These are phyloP conservation scores for Fraxinus floribunda DNA, from an alignment of 305 asterid species.

Conservation along the genomic window DNA sequence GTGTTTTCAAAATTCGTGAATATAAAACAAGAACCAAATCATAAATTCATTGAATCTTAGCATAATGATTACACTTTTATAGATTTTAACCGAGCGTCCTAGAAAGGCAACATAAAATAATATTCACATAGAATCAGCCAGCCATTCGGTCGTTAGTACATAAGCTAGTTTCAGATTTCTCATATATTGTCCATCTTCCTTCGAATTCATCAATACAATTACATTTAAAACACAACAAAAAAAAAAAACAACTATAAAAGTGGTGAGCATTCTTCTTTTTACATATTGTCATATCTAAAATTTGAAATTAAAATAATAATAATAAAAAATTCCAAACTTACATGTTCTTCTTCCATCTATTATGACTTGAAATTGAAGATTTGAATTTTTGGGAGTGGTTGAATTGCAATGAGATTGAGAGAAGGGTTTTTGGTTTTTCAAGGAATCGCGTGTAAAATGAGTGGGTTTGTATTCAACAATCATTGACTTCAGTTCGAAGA, in stretches of 20 bases:
- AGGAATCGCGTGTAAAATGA: background rate
- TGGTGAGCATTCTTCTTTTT: no score
- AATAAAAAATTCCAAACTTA: no score
- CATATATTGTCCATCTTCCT: background rate
- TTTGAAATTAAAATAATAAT: no score
- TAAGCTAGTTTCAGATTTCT: no score
- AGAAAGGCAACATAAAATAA: no score
- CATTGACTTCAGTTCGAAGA: background rate
- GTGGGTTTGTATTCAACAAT: background rate
- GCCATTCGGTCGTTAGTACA: no score
- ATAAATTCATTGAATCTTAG: background rate
- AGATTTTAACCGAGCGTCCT: no score
- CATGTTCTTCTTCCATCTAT: no score
- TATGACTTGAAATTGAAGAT: no score
- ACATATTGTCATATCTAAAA: no score
- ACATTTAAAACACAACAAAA: background rate
- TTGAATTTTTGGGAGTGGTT: background rate
- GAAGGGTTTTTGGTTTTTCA: background rate
- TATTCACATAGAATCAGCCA: no score
- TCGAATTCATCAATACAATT: background rate
- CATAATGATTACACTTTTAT: background rate
- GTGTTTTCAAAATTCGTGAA: background rate
- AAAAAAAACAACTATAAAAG: no score
- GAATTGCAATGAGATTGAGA: background rate
- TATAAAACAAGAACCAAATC: background rate